A percentile compares a stretch with the other conserved stretches of the same genome.
These are phyloP conservation scores for Lentinula lateritia DNA, from an alignment of 768 basidiomycete genomes.

Conservation along the genomic window DNA sequence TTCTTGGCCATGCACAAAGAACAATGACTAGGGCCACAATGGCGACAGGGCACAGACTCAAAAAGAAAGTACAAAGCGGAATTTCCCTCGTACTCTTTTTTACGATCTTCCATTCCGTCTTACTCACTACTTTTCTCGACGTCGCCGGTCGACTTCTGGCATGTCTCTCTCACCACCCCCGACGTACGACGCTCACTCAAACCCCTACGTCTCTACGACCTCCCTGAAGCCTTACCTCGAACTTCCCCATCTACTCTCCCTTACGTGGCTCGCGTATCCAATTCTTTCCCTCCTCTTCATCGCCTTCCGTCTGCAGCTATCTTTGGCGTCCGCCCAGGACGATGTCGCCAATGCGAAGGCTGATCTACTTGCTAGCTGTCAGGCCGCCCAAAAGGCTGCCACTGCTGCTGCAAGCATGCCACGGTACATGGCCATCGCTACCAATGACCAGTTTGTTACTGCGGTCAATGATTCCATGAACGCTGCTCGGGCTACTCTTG, in stretches of 20 bases:
- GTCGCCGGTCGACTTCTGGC: slow-evolving; percentile 46
- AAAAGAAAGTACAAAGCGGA: background rate
- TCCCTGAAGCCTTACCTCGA: slow-evolving; percentile 76
- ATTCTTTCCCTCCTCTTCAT: slow-evolving; percentile 86
- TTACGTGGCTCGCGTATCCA: slow-evolving; percentile 89
- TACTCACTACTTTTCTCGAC: slow-evolving; percentile 11
- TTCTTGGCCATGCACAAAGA: background rate
- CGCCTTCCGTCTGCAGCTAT: slow-evolving; percentile 75
- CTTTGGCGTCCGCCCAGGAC: slow-evolving; percentile 62
- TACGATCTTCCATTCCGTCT: slow-evolving; percentile 6
- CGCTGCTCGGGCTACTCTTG: slow-evolving; percentile 67
- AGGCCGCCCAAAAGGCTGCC: slow-evolving; percentile 79
- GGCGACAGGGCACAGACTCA: background rate
- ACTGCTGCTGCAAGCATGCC: slow-evolving; percentile 83
- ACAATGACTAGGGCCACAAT: slow-evolving; percentile 4
- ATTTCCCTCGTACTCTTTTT: slow-evolving; percentile 16
- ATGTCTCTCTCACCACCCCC: slow-evolving; percentile 41
- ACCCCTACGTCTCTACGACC: slow-evolving; percentile 15
- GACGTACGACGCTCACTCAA: slow-evolving; percentile 49
- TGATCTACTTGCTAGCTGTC: slow-evolving; percentile 75
- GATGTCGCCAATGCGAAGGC: slow-evolving; percentile 65
- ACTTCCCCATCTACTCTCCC: slow-evolving; percentile 76
- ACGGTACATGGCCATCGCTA: slow-evolving; percentile 79
- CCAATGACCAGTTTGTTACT: slow-evolving; percentile 73
- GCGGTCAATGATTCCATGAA: slow-evolving; percentile 77